These are phyloP conservation scores for Suhomyces faveliae DNA, from an alignment of 805 yeast species.

Conservation along the genomic window DNA sequence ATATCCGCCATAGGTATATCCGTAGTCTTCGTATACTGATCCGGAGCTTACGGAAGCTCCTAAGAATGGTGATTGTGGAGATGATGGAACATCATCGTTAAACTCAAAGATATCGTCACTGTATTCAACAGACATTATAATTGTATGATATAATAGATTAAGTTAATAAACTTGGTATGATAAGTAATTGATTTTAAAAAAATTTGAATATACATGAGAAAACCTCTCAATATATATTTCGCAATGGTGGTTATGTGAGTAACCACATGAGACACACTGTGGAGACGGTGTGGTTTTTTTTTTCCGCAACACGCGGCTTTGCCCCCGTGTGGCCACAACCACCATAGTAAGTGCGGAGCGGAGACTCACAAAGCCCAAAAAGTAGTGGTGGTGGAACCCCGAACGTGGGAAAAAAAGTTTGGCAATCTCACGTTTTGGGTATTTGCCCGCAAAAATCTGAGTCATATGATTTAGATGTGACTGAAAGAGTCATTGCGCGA, in stretches of 20 bases:
- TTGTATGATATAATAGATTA: neutral
- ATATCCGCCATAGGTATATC: conserved; percentile 7
- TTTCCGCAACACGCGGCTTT: neutral
- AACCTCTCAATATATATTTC: conserved; percentile 1
- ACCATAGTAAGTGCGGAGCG: conserved; percentile 2
- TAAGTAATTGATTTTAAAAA: neutral
- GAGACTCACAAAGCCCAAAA: conserved; percentile 1
- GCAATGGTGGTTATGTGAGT: conserved; percentile 9
- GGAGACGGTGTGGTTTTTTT: conserved; percentile 2
- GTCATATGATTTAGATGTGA: neutral
- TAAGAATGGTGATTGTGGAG: conserved; percentile 6
- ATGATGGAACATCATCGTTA: conserved; percentile 9
- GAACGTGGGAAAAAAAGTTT: neutral
- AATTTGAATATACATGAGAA: neutral
- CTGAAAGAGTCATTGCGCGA: neutral
- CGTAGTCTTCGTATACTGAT: conserved; percentile 10
- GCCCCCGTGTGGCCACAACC: conserved; percentile 3
- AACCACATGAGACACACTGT: conserved; percentile 4
- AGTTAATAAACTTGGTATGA: neutral
- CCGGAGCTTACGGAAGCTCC: neutral
- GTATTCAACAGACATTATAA: conserved; percentile 5
- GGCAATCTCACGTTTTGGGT: neutral
- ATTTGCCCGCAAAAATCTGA: neutral
- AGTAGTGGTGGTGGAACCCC: conserved; percentile 4
- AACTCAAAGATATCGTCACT: conserved; percentile 17